A percentile compares a stretch with the other conserved stretches of the same genome.
Conservation (phyloP, 2,329 filamentous ascomycete genomes). For the Aspergillus brunneoviolaceus region DNA sequence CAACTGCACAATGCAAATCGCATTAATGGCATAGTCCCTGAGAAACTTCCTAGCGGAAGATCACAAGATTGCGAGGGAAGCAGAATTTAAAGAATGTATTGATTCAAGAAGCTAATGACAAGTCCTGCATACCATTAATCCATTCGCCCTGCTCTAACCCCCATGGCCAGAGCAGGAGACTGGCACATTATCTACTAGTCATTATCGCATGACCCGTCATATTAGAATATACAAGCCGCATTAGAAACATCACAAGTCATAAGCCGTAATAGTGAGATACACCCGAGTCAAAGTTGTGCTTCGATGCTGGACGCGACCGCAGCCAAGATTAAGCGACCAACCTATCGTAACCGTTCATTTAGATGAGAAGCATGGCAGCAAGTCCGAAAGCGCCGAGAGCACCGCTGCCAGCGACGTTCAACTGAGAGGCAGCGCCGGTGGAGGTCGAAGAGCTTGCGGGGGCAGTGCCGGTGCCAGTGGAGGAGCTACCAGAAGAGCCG, state of each 20-base stretch:
- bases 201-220: slow-evolving; percentile 16
- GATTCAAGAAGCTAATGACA: neutral
- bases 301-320: neutral
- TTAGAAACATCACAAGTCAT: slow-evolving; percentile 4
- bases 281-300: slow-evolving; percentile 6
- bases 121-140: neutral
- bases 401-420: slow-evolving; percentile 32
- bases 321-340: slow-evolving; percentile 3
- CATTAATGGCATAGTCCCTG: neutral
- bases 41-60: neutral
- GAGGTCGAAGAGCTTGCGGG: slow-evolving; percentile 17
- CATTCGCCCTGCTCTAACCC: neutral
- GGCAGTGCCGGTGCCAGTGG: slow-evolving; percentile 10
- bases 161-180: neutral
- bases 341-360: slow-evolving; percentile 19
- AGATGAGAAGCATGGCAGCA: slow-evolving; percentile 44
- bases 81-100: neutral
- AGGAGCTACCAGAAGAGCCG: slow-evolving; percentile 17
- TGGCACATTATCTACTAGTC: slow-evolving; percentile 15
- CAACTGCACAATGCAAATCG: neutral
- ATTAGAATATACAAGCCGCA: slow-evolving; percentile 22
- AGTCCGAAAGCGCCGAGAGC: slow-evolving; percentile 43
- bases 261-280: slow-evolving; percentile 16
- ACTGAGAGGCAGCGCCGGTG: slow-evolving; percentile 29
- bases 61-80: no score